Conservation (phyloP, 345 rosid genomes). For the Physaria fendleri region DNA sequence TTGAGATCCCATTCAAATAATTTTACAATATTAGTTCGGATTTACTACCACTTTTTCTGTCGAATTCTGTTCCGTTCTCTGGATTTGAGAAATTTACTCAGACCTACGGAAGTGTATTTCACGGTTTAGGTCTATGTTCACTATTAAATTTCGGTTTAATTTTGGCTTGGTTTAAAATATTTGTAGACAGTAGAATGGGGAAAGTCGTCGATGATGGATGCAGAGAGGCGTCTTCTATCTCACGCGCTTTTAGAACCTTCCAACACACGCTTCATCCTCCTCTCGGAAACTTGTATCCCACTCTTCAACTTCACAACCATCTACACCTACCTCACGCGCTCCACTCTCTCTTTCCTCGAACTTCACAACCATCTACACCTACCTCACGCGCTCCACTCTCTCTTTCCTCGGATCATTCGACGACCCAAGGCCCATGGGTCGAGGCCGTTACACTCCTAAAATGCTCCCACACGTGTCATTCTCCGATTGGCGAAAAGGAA, state of each 20-base stretch:
- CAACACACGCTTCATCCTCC: constrained; percentile 40
- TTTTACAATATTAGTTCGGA: no score
- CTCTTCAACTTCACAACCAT: constrained; percentile 38
- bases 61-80: no score
- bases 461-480: constrained; percentile 39
- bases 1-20: no score
- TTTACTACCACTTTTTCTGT: no score
- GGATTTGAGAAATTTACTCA: no score
- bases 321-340: constrained; percentile 35
- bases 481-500: constrained; percentile 41
- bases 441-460: constrained; percentile 40
- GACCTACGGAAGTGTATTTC: no score
- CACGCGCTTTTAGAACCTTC: constrained; percentile 39
- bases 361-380: constrained; percentile 29
- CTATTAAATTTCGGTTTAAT: no score
- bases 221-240: constrained; percentile 39
- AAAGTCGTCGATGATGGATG: constrained; percentile 39
- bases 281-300: constrained; percentile 54
- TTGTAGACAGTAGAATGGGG: constrained; percentile 45
- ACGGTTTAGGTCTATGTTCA: no score
- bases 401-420: constrained; percentile 40
- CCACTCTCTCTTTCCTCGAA: constrained; percentile 33
- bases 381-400: constrained; percentile 34
- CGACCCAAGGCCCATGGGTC: constrained; percentile 36
- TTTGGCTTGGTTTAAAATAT: no score